Percentiles rank a stretch among this genome's conserved stretches.
phyloP scores from a whole-genome alignment of 345 rosid genomes.

The Trapa incisa region DNA sequence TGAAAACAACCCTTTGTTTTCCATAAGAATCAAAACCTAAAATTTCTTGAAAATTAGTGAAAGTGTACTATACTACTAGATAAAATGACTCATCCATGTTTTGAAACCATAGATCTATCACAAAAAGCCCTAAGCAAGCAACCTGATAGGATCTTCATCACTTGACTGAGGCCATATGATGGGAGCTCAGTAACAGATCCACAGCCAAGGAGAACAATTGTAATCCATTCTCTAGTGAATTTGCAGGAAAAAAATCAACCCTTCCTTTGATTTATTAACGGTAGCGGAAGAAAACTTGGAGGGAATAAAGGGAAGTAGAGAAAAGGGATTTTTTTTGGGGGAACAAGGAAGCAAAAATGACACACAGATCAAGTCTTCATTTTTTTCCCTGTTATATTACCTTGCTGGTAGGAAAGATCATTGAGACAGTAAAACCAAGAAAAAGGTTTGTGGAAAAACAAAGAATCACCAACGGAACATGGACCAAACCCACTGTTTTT shows the following conservation, averaged over 20 bases:
- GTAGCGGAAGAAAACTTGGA: background rate
- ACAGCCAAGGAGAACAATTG: too few species aligned
- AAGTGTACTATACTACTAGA: background rate
- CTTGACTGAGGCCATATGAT: background rate
- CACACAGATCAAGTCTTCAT: too few species aligned
- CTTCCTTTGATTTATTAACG: background rate
- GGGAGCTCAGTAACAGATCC: background rate
- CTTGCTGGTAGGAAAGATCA: background rate
- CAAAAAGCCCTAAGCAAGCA: too few species aligned
- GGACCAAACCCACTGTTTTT: background rate
- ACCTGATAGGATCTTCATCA: too few species aligned
- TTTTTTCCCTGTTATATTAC: too few species aligned
- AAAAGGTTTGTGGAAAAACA: background rate
- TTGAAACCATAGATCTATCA: too few species aligned
- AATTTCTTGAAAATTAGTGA: background rate
- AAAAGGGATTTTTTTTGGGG: background rate
- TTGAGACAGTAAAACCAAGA: background rate
- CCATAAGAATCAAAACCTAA: background rate
- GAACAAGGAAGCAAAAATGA: background rate
- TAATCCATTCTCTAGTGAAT: background rate
- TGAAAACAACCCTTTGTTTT: background rate
- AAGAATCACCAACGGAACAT: background rate
- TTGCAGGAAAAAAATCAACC: background rate
- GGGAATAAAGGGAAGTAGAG: background rate
- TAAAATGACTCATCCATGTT: background rate